phyloP scores from a whole-genome alignment of 1,284 basidiomycete species.

The Moesziomyces parantarcticus region DNA sequence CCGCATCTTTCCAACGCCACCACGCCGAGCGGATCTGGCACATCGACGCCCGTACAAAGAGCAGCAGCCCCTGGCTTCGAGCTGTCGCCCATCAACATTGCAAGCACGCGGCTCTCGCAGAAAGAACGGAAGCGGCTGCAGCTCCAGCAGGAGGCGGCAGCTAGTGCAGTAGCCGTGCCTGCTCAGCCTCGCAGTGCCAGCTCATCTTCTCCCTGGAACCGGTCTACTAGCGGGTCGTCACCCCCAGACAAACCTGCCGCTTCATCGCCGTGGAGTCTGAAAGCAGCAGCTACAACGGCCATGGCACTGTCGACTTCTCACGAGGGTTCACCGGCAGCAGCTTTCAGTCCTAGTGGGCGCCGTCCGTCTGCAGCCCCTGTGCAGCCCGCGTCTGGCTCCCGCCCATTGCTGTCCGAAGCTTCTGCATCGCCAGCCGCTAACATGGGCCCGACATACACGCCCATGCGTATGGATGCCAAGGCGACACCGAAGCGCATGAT shows the following conservation, averaged over 20 bases:
- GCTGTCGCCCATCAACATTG: slow-evolving; percentile 39
- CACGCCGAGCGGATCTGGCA: slow-evolving; percentile 38
- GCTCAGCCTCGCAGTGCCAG: slow-evolving; percentile 20
- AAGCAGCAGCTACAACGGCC: slow-evolving; percentile 35
- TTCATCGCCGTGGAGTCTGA: slow-evolving; percentile 35
- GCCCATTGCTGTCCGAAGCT: slow-evolving; percentile 16
- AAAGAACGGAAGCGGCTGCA: slow-evolving; percentile 62
- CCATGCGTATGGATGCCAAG: slow-evolving; percentile 34
- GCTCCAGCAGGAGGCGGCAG: slow-evolving; percentile 34
- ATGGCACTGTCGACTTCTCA: slow-evolving; percentile 32
- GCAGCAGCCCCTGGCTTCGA: slow-evolving; percentile 20
- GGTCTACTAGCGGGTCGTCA: slow-evolving; percentile 14
- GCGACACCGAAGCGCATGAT: slow-evolving; percentile 32
- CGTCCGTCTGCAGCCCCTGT: slow-evolving; percentile 41
- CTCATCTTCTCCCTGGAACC: slow-evolving; percentile 41
- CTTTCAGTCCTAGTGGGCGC: slow-evolving; percentile 11
- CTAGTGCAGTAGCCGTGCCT: slow-evolving; percentile 17
- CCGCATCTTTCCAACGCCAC: slow-evolving; percentile 17
- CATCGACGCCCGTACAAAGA: slow-evolving; percentile 33
- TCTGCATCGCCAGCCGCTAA: slow-evolving; percentile 15
- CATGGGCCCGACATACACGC: slow-evolving; percentile 53
- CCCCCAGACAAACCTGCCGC: slow-evolving; percentile 19
- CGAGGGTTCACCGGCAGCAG: slow-evolving; percentile 26
- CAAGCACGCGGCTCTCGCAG: slow-evolving; percentile 57
- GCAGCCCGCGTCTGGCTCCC: slow-evolving; percentile 11